Conservation (phyloP, 2,329 filamentous ascomycete genomes). For the Ceratocystis variospora region DNA sequence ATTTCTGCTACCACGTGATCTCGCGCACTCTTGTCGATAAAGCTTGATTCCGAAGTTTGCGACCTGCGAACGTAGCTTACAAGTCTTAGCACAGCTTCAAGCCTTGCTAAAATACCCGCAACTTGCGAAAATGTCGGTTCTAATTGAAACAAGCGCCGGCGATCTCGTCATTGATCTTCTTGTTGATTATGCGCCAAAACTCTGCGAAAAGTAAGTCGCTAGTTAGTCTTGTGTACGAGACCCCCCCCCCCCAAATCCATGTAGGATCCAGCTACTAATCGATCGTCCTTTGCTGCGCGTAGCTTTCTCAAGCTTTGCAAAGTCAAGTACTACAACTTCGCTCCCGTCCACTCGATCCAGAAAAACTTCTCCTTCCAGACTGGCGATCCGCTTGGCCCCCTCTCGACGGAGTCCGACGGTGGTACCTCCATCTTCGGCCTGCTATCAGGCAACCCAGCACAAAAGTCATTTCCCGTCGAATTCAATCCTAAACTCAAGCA, state of each 20-base stretch:
- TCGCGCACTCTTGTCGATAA: background rate
- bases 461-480: conserved; percentile 69
- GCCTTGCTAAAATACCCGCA: background rate
- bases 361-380: conserved; percentile 95
- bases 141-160: conserved; percentile 82
- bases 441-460: conserved; percentile 50
- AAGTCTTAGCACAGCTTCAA: background rate
- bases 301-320: conserved; percentile 99
- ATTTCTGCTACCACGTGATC: background rate
- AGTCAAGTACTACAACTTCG: conserved; percentile 97
- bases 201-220: conserved; percentile 81
- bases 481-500: conserved; percentile 83
- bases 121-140: conserved; percentile 58
- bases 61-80: background rate
- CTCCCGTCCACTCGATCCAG: conserved; percentile 80
- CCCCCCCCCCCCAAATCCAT: too few relatives aligned
- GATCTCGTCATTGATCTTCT: conserved; percentile 92
- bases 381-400: conserved; percentile 81
- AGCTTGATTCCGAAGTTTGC: background rate
- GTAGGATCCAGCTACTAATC: conserved; percentile 18
- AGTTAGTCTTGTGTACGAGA: conserved; percentile 16
- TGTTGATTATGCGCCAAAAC: conserved; percentile 74
- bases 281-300: conserved; percentile 28
- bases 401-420: conserved; percentile 73
- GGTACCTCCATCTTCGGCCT: conserved; percentile 88